Evolutionary conservation across 2,329 filamentous ascomycete genomes (phyloP).

Genomic region (Diaporthe citrichinensis): DNA sequence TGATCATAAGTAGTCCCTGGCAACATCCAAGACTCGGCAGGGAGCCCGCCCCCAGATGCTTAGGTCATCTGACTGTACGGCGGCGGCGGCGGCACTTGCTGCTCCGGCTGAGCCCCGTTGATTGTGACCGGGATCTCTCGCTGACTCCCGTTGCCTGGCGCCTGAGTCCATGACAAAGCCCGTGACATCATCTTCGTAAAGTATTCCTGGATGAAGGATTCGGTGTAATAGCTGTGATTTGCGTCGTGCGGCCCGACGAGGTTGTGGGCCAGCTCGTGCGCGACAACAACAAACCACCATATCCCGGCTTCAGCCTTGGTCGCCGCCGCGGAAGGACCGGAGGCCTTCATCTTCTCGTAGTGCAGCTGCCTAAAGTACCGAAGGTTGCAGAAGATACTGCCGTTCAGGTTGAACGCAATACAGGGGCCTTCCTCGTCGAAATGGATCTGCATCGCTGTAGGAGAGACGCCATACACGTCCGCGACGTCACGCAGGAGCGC

Average conservation of each 20-base stretch:
- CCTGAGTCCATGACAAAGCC: slow-evolving; percentile 55
- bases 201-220: slow-evolving; percentile 84
- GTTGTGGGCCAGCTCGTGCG: slow-evolving; percentile 97
- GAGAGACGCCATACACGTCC: slow-evolving; percentile 78
- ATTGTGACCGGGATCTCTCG: slow-evolving; percentile 8
- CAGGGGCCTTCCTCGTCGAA: slow-evolving; percentile 84
- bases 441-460: slow-evolving; percentile 84
- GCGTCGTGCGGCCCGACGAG: slow-evolving; percentile 83
- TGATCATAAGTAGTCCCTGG: background rate
- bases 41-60: background rate
- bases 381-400: slow-evolving; percentile 94
- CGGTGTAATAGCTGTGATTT: slow-evolving; percentile 87
- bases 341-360: slow-evolving; percentile 59
- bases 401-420: slow-evolving; percentile 92
- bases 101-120: slow-evolving; percentile 33
- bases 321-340: slow-evolving; percentile 44
- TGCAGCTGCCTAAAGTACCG: slow-evolving; percentile 89
- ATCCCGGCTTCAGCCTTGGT: slow-evolving; percentile 76
- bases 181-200: slow-evolving; percentile 78
- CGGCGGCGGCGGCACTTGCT: slow-evolving; percentile 34
- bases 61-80: slow-evolving; percentile 39
- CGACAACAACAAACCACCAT: slow-evolving; percentile 97
- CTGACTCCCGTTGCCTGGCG: slow-evolving; percentile 1
- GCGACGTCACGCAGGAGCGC: slow-evolving; percentile 77
- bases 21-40: background rate